Conservation (phyloP, 345 rosid genomes). For the Camelina sativa region DNA sequence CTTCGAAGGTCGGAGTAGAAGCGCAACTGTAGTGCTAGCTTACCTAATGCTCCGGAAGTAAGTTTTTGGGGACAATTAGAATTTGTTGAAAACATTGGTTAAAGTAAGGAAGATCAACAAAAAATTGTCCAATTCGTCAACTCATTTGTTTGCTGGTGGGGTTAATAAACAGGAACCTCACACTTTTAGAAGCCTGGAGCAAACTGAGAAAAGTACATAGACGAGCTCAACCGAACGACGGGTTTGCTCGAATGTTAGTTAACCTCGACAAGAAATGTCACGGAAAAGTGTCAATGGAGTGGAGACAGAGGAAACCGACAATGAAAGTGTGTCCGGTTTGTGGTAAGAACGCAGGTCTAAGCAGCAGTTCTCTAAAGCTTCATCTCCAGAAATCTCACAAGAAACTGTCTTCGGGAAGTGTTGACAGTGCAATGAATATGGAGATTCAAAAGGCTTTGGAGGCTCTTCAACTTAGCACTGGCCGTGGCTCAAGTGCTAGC, state of each 20-base stretch:
- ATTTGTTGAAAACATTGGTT: background rate
- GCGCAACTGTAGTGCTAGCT: slow-evolving; percentile 87
- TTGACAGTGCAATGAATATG: slow-evolving; percentile 99
- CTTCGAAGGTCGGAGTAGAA: slow-evolving; percentile 98
- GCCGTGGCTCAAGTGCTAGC: slow-evolving; percentile 63
- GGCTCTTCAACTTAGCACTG: slow-evolving; percentile 70
- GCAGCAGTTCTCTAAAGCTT: slow-evolving; percentile 92
- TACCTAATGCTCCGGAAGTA: slow-evolving; percentile 93
- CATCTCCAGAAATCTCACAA: slow-evolving; percentile 91
- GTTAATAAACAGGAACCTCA: slow-evolving; percentile 60
- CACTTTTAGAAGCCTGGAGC: slow-evolving; percentile 82
- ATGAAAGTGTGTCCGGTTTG: slow-evolving; percentile 95
- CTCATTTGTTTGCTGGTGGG: slow-evolving; percentile 22
- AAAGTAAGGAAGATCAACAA: background rate
- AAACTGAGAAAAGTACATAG: slow-evolving; percentile 79
- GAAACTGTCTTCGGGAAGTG: slow-evolving; percentile 91
- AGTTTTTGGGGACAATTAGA: slow-evolving; percentile 38
- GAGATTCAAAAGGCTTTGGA: slow-evolving; percentile 93
- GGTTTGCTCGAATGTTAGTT: slow-evolving; percentile 72
- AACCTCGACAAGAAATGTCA: slow-evolving; percentile 72
- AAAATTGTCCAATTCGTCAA: slow-evolving; percentile 14
- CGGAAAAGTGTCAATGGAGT: slow-evolving; percentile 91
- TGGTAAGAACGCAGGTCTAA: slow-evolving; percentile 91
- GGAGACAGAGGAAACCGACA: slow-evolving; percentile 84
- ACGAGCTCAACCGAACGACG: slow-evolving; percentile 97